Evolutionary conservation across 2,329 filamentous ascomycete species (phyloP), one percentile per base, ranked within the genome.

Genomic region (Stagonosporopsis tanaceti): DNA sequence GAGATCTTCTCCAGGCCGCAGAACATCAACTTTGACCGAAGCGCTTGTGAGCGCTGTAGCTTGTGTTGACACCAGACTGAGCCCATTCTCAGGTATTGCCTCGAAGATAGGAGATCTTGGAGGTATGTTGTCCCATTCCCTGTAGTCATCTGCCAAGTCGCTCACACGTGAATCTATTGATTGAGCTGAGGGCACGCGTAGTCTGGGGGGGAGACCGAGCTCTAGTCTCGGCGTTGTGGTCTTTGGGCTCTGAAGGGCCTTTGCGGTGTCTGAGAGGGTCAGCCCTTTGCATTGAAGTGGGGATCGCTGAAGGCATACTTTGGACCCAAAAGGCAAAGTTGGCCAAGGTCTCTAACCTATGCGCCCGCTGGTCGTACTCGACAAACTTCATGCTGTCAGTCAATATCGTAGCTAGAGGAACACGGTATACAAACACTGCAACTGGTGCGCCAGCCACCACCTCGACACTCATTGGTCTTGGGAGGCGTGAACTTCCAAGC

Each of bases 401-500:
- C 39, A 47, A 20, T 42, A 50, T 45, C 34, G 35, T 8, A n/a
- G 27, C 32, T 38, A 39, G 17, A 15, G 37, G 17, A 32, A 15
- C 2, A 25, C 14, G 39, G 25, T 22, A 78, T 85, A 61, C 81
- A 25, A 57, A 92, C 89, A 75, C 92, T 97, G 82, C 95, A 98
- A 68, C 89, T 91, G 73, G 96, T 98, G 72, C 92, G 91, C 94
- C 95, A 99, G 41, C 95, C 95, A 55, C 93, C 92, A 28, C 91
- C 91, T 69, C 87, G 87, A 73, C 97, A 93, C 72, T 97, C 93
- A 15, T 81, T 79, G 14, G 80, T 71, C 81, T 92, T 96, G 35
- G 95, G 95, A 8, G 95, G 92, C 73, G 90, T 92, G 93, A 94
- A 99, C 81, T 90, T 95, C 95, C 95, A 99, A 7, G 89, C 89